Percentiles rank a stretch among this genome's conserved stretches.
phyloP scores from a whole-genome alignment of 306 rosid species.

The Castanea sativa region DNA sequence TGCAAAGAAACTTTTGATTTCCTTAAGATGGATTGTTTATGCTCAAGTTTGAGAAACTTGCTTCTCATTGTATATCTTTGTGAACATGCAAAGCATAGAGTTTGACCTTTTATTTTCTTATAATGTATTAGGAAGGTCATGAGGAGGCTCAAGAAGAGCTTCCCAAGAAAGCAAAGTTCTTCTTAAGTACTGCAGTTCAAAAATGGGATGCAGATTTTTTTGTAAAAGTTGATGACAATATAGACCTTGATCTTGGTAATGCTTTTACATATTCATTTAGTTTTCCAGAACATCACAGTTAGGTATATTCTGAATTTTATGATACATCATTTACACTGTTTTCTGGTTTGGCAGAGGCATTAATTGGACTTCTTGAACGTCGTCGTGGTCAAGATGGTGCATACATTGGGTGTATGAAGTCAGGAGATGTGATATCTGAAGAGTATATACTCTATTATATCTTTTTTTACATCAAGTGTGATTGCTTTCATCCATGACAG shows the following conservation, averaged over 20 bases:
- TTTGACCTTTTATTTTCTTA: conserved; percentile 26
- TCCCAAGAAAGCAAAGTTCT: conserved; percentile 83
- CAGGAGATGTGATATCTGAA: conserved; percentile 92
- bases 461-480: conserved; percentile 21
- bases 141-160: conserved; percentile 98
- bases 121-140: conserved; percentile 75
- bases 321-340: conserved; percentile 22
- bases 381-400: conserved; percentile 90
- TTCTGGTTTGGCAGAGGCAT: conserved; percentile 62
- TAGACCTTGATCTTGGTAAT: conserved; percentile 83
- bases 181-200: conserved; percentile 89
- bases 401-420: conserved; percentile 97
- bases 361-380: conserved; percentile 84
- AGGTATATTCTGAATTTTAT: conserved; percentile 1
- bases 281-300: conserved; percentile 15
- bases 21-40: not conserved
- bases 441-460: conserved; percentile 52
- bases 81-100: conserved; percentile 14
- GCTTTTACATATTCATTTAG: conserved; percentile 11
- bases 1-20: not conserved
- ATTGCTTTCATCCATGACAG: conserved; percentile 4
- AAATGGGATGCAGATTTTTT: conserved; percentile 98
- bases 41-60: conserved; percentile 13
- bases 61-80: not conserved
- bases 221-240: conserved; percentile 85